phyloP scores from a whole-genome alignment of 805 yeast species.

The Ogataea chonburiensis region DNA sequence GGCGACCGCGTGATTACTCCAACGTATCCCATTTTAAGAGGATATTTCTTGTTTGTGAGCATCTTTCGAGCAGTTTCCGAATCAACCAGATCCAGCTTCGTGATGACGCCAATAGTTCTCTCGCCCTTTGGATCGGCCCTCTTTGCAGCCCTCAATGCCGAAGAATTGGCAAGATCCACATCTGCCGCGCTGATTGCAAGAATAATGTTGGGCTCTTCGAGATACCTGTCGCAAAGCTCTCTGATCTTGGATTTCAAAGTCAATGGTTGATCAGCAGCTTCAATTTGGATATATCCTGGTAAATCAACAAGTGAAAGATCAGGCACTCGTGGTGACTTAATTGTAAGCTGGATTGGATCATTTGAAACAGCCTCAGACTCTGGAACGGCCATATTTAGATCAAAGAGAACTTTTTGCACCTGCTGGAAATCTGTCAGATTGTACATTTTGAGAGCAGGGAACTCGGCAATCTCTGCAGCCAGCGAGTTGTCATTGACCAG shows the following conservation, averaged over 20 bases:
- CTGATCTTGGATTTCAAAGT: constrained; percentile 78
- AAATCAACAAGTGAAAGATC: constrained; percentile 92
- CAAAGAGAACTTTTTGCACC: constrained; percentile 84
- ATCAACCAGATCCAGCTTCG: constrained; percentile 87
- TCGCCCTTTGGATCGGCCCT: constrained; percentile 90
- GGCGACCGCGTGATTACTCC: constrained; percentile 92
- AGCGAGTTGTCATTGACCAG: constrained; percentile 77
- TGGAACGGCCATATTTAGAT: constrained; percentile 91
- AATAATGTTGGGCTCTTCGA: constrained; percentile 89
- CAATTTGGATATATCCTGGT: constrained; percentile 97
- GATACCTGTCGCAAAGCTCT: constrained; percentile 76
- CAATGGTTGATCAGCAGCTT: constrained; percentile 93
- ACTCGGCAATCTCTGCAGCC: constrained; percentile 87
- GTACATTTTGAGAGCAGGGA: constrained; percentile 82
- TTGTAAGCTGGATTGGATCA: constrained; percentile 91
- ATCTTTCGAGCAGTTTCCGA: constrained; percentile 68
- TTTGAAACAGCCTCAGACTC: constrained; percentile 79
- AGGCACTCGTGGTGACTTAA: constrained; percentile 86
- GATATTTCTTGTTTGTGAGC: constrained; percentile 77
- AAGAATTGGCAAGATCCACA: constrained; percentile 94
- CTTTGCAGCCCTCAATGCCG: constrained; percentile 90
- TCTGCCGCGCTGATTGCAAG: constrained; percentile 97
- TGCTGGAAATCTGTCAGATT: constrained; percentile 84
- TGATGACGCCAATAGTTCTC: constrained; percentile 93
- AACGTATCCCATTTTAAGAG: constrained; percentile 93